phyloP scores from a whole-genome alignment of 345 rosid genomes.

The Pugionium dolabratum region DNA sequence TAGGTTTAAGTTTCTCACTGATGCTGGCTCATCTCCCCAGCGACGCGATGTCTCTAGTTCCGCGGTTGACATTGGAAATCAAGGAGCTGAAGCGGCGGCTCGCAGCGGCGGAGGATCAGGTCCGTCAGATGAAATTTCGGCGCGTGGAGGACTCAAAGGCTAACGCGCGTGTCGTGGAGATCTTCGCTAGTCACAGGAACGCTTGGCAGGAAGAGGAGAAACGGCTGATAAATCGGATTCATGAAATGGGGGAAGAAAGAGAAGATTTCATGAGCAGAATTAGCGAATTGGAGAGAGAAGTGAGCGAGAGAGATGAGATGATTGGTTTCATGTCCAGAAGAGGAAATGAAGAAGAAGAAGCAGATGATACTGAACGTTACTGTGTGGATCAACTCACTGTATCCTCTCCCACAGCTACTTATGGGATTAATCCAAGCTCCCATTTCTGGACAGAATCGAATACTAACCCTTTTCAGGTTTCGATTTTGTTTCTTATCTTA shows the following conservation, averaged over 20 bases:
- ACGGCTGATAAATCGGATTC: constrained; percentile 62
- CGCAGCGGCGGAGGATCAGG: constrained; percentile 75
- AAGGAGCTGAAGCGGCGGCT: constrained; percentile 56
- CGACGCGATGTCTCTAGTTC: constrained; percentile 52
- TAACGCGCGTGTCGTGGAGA: constrained; percentile 91
- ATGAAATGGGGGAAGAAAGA: constrained; percentile 63
- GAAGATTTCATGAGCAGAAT: constrained; percentile 54
- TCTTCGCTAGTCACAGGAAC: constrained; percentile 86
- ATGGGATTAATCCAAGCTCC: constrained; percentile 13
- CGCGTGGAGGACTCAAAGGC: constrained; percentile 96
- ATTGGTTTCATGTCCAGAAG: constrained; percentile 65
- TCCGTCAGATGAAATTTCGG: constrained; percentile 75
- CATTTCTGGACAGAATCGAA: background rate
- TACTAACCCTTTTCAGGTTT: constrained; percentile 41
- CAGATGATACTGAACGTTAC: constrained; percentile 8
- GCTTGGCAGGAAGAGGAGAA: constrained; percentile 91
- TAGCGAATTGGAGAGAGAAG: constrained; percentile 60
- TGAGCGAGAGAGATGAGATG: constrained; percentile 70
- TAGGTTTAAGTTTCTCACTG: constrained; percentile 74
- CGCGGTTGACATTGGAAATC: constrained; percentile 48
- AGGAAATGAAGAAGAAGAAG: constrained; percentile 4
- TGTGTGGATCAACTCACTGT: constrained; percentile 29
- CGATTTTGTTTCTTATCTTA: background rate
- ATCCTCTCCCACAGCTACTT: constrained; percentile 17
- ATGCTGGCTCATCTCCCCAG: constrained; percentile 69